phyloP scores from a whole-genome alignment of 306 rosid genomes.

The Cucurbita ficifolia region DNA sequence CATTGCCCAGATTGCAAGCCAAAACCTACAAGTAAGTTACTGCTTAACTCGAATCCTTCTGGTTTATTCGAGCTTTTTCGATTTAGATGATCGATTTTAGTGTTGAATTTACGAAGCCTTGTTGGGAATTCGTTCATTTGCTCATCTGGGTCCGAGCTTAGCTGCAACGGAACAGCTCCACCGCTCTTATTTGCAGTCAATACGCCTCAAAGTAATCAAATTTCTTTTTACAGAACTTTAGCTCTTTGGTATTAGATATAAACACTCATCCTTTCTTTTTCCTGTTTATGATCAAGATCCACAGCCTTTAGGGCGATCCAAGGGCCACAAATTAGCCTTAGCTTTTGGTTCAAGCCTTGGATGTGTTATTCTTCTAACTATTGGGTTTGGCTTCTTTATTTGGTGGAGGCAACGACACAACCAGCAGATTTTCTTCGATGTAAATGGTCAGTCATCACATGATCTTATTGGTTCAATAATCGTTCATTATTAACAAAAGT shows the following conservation, averaged over 20 bases:
- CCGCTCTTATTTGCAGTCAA: conserved; percentile 20
- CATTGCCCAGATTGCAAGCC: conserved; percentile 51
- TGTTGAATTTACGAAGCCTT: conserved; percentile 36
- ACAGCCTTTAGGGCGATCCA: conserved; percentile 36
- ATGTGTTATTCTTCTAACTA: conserved; percentile 51
- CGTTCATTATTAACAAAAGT: neutral
- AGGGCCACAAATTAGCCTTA: conserved; percentile 54
- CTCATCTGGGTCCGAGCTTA: conserved; percentile 32
- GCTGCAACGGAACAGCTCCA: conserved; percentile 38
- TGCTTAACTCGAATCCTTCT: neutral
- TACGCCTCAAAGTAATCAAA: conserved; percentile 49
- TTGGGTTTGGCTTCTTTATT: conserved; percentile 65
- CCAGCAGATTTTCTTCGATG: conserved; percentile 83
- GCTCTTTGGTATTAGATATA: neutral
- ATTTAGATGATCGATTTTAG: conserved; percentile 1
- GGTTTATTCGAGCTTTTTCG: neutral
- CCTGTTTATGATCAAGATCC: conserved; percentile 23
- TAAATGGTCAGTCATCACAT: conserved; percentile 44
- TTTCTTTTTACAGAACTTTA: conserved; percentile 14
- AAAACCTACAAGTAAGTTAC: conserved; percentile 68
- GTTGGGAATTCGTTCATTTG: conserved; percentile 78
- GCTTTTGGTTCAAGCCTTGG: conserved; percentile 81
- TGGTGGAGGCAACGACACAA: conserved; percentile 83
- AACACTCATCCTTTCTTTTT: neutral
- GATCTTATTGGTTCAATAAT: neutral